These are phyloP conservation scores for Venturia asperata DNA, from an alignment of 2,329 filamentous ascomycete genomes.

Conservation along the genomic window DNA sequence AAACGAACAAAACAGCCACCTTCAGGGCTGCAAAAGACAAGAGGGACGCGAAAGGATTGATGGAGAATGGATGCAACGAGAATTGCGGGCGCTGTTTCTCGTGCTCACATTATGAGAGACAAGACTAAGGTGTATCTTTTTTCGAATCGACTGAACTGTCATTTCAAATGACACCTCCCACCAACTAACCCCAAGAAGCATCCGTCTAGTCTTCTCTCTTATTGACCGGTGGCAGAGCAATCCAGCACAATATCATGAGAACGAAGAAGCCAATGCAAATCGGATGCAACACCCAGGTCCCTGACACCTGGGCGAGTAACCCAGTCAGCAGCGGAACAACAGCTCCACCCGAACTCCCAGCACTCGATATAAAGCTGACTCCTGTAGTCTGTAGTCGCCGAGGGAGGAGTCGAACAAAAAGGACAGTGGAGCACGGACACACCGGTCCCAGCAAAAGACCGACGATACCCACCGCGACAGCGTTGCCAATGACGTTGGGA, in stretches of 20 bases:
- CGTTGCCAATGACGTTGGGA: conserved; percentile 55
- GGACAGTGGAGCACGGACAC: conserved; percentile 63
- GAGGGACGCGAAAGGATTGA: background rate
- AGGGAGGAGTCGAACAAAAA: conserved; percentile 56
- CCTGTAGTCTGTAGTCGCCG: conserved; percentile 54
- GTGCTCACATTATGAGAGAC: too few species aligned
- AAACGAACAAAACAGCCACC: background rate
- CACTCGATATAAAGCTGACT: conserved; percentile 61
- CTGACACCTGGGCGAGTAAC: conserved; percentile 53
- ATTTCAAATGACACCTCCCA: background rate
- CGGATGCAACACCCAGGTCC: conserved; percentile 58
- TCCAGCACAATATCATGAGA: conserved; percentile 61
- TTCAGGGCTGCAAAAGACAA: too few species aligned
- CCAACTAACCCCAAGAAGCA: background rate
- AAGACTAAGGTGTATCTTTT: background rate
- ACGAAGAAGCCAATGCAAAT: conserved; percentile 60
- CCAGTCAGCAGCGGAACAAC: conserved; percentile 61
- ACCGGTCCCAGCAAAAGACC: conserved; percentile 72
- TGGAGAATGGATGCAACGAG: background rate
- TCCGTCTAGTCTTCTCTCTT: conserved; percentile 52
- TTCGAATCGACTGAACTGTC: background rate
- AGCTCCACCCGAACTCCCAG: conserved; percentile 62
- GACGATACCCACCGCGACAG: conserved; percentile 50
- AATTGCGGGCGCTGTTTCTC: background rate
- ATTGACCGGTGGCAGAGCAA: conserved; percentile 45